Base-by-base conservation (phyloP, 257 asterid genomes). In the Ligustrum vulgare region DNA sequence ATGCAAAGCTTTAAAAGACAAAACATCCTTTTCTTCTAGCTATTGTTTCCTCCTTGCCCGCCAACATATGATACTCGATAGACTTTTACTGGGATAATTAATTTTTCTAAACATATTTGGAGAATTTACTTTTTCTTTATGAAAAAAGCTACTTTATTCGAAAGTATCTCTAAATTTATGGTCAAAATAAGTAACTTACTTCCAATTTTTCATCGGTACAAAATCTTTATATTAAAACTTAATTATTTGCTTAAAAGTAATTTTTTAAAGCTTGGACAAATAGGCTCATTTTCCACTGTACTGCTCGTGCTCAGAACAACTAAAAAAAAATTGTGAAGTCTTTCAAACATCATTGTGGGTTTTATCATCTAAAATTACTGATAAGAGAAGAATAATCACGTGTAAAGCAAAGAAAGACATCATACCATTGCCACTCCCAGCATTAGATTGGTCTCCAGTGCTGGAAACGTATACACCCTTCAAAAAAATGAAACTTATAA, bases 401-500 rank as follows among this genome's bases (percentile, higher is more conserved):
- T 4, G 16, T 23, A 54, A 32, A 54, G 32, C 39, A 72, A 33
- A 35, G 22, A 72, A 70, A 72, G 74, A 64, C 74, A 56, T 54
- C 91, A 49, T 82, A 94, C 98, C 98, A 76, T 86, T 92, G 76
- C 89, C 92, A 69, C 83, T 83, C 58, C 78, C 82, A 3, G 87
- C 77, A 33, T 87, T 90, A 45, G 97, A 80, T 78, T 89, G 97
- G 81, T 94, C 98, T 75, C 96, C 91, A 34, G 78, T 80, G 86
- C 82, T 89, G 71, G 96, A 85, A 78, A 89, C 82, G 82, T 79
- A 89, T 33, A 89, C 71, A 13, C 97, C 98, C 85, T 91, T 72
- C 69, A 60, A 65, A 71, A 64, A 54, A 81, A 23, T 33, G 22
- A 7, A 37, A 64, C 63, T 60, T 60, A 8, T 25, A 60, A 60